These are phyloP conservation scores for Fusarium sp. DNA, from an alignment of 2,329 filamentous ascomycete genomes.

Conservation along the genomic window DNA sequence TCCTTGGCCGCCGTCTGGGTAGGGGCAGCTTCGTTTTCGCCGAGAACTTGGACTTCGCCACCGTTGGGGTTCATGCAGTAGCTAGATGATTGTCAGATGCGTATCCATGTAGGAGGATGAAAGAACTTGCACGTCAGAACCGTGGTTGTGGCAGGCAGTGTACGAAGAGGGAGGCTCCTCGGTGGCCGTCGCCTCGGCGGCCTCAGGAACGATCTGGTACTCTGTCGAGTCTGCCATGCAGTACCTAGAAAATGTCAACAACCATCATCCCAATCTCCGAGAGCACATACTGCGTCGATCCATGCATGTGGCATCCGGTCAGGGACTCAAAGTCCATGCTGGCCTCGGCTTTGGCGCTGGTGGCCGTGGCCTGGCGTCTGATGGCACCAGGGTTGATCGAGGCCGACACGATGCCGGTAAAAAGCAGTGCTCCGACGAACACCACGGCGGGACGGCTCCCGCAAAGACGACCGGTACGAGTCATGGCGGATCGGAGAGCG, in stretches of 20 bases:
- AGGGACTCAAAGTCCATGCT: slow-evolving; percentile 28
- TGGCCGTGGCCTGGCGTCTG: slow-evolving; percentile 26
- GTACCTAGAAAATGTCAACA: slow-evolving; percentile 21
- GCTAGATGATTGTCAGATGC: slow-evolving; percentile 6
- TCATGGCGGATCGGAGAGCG: slow-evolving; percentile 22
- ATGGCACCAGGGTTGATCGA: slow-evolving; percentile 25
- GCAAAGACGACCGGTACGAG: slow-evolving; percentile 16
- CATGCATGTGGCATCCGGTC: slow-evolving; percentile 38
- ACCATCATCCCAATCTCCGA: fast-evolving
- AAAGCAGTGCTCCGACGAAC: slow-evolving; percentile 20
- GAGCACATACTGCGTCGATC: slow-evolving; percentile 25
- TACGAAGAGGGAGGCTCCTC: slow-evolving; percentile 34
- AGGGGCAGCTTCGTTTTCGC: slow-evolving; percentile 17
- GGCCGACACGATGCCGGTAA: slow-evolving; percentile 34
- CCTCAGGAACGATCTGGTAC: slow-evolving; percentile 32
- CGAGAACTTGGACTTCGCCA: slow-evolving; percentile 38
- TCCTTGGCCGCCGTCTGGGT: slow-evolving; percentile 17
- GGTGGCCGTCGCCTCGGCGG: slow-evolving; percentile 26
- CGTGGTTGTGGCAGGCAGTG: slow-evolving; percentile 39
- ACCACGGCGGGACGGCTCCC: slow-evolving; percentile 16
- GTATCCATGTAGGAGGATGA: fast-evolving
- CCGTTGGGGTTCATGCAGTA: slow-evolving; percentile 41
- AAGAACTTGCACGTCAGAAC: slow-evolving; percentile 23
- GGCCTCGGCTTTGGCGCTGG: not conserved
- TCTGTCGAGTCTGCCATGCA: slow-evolving; percentile 35